Evolutionary conservation across 164 flowering plant species (phyloP).

Genomic region (Cinnamomum micranthum): DNA sequence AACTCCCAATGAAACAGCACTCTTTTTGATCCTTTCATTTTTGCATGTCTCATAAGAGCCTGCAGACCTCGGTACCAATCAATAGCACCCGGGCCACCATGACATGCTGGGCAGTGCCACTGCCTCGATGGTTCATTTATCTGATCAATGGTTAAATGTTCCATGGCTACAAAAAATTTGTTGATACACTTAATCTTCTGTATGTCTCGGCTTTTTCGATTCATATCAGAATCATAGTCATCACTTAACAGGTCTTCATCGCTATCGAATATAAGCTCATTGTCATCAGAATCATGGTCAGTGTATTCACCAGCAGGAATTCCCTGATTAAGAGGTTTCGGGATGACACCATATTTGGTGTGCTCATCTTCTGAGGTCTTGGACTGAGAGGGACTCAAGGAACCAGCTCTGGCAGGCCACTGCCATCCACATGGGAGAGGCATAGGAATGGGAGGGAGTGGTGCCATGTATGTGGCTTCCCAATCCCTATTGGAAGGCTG

Average conservation of each 20-base stretch:
- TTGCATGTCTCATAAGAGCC: slow-evolving; percentile 82
- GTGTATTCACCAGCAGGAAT: slow-evolving; percentile 9
- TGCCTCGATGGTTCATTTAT: slow-evolving; percentile 66
- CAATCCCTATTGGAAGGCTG: slow-evolving; percentile 25
- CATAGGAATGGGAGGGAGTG: slow-evolving; percentile 31
- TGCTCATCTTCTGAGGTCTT: slow-evolving; percentile 15
- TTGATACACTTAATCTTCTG: slow-evolving; percentile 63
- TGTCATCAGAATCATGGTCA: slow-evolving; percentile 24
- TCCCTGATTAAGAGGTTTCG: not conserved
- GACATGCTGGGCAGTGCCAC: slow-evolving; percentile 99
- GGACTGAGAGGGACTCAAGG: slow-evolving; percentile 8
- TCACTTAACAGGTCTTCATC: slow-evolving; percentile 67
- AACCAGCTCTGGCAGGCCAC: slow-evolving; percentile 43
- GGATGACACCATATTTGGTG: too few species aligned
- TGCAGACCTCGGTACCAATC: slow-evolving; percentile 88
- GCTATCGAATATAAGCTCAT: slow-evolving; percentile 31
- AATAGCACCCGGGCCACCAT: slow-evolving; percentile 89
- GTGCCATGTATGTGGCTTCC: slow-evolving; percentile 16
- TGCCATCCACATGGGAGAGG: slow-evolving; percentile 70
- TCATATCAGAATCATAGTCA: slow-evolving; percentile 68
- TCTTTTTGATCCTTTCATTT: slow-evolving; percentile 65
- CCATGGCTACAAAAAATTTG: slow-evolving; percentile 55
- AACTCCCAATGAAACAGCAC: slow-evolving; percentile 71
- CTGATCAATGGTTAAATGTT: slow-evolving; percentile 43
- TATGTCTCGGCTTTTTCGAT: slow-evolving; percentile 59